Base-by-base conservation (phyloP, 805 yeast species). In the Teunomyces atbi region DNA sequence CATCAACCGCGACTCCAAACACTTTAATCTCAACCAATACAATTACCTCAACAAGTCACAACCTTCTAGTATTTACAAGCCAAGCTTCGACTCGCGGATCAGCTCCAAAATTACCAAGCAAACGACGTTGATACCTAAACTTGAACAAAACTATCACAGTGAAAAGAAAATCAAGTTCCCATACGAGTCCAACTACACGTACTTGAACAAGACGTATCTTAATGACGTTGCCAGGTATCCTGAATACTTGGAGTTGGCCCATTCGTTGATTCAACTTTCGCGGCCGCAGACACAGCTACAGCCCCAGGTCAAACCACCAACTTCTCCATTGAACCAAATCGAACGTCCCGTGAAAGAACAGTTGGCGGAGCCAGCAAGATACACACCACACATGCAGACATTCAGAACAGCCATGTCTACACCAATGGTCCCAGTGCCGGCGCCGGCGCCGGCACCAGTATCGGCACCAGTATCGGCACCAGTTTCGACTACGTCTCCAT, bases 131-230 rank as follows among this genome's bases (percentile, higher is more conserved):
- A 54, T 53, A 44, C 58, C 63, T 29, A 53, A 50, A 38, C 46
- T 54, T 45, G 45, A 51, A 43, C 43, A 56, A 42, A 41, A 32
- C 52, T 29, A 42, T 29, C 52, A 54, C 37, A 42, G 49, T 20
- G 72, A 66, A 48, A 59, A 67, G 44, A 71, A 70, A 50, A 67
- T 71, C 46, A 74, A 77, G 56, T 78, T 76, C 55, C 83, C 83
- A 3, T 78, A 73, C 59, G 78, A 77, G 52, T 73, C 76, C 20
- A 77, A 78, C 53, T 77, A 78, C 56, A 72, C 79, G 13, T 77
- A 77, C 55, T 72, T 77, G 57, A 66, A 69, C 46, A 57, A 69
- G 42, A 77, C 81, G 2, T 78, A 77, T 53, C 59, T 77, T 56
- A 68, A 65, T 34, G 82, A 78, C 56, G 74, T 77, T 39, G 74